phyloP scores from a whole-genome alignment of 768 basidiomycete genomes.

The Agaricus sinodeliciosus region DNA sequence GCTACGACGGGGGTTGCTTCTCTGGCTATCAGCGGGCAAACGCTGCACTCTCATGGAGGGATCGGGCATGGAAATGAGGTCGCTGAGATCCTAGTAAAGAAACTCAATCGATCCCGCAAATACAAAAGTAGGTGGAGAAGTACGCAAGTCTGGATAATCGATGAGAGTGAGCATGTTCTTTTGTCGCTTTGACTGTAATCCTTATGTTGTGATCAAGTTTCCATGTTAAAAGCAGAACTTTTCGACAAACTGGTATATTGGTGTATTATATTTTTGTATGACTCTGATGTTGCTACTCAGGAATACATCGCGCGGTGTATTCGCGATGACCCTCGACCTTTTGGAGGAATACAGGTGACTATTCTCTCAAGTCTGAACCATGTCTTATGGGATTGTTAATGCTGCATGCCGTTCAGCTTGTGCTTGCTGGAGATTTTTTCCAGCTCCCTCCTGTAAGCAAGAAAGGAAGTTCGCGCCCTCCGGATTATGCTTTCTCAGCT shows the following conservation, averaged over 20 bases:
- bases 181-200: background rate
- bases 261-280: slow-evolving; percentile 6
- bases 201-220: slow-evolving; percentile 33
- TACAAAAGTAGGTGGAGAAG: slow-evolving; percentile 41
- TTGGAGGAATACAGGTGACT: slow-evolving; percentile 66
- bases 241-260: slow-evolving; percentile 63
- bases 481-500: slow-evolving; percentile 59
- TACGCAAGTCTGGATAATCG: slow-evolving; percentile 55
- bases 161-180: slow-evolving; percentile 48
- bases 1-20: slow-evolving; percentile 64
- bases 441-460: slow-evolving; percentile 70
- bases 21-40: slow-evolving; percentile 63
- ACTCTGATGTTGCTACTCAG: slow-evolving; percentile 20
- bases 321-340: slow-evolving; percentile 37
- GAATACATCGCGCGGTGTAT: slow-evolving; percentile 35
- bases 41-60: slow-evolving; percentile 63
- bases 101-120: slow-evolving; percentile 17
- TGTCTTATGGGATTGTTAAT: background rate
- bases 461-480: slow-evolving; percentile 11
- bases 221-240: slow-evolving; percentile 65
- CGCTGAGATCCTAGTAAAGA: slow-evolving; percentile 31
- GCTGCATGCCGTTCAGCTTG: slow-evolving; percentile 34
- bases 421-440: slow-evolving; percentile 76
- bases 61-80: slow-evolving; percentile 53
- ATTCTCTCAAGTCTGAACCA: background rate